Conservation (phyloP, 2,329 filamentous ascomycete genomes). For the Fusarium hainanense region DNA sequence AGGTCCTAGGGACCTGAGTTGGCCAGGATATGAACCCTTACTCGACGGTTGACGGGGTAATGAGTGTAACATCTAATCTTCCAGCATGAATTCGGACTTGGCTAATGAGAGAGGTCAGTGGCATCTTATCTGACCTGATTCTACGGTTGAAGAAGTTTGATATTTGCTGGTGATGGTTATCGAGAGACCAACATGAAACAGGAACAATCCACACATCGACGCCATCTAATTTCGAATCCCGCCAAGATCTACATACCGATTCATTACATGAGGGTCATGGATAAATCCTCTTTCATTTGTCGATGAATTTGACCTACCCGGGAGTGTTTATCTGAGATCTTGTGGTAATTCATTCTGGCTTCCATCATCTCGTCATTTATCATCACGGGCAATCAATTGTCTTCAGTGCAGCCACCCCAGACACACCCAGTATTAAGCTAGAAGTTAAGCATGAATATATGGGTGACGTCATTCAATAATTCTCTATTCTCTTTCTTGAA, state of each 20-base stretch:
- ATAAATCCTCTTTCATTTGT: neutral
- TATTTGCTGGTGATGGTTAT: neutral
- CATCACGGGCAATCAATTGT: neutral
- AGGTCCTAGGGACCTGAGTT: neutral
- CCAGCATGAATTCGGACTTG: neutral
- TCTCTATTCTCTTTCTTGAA: neutral
- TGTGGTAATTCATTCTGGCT: neutral
- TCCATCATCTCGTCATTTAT: neutral
- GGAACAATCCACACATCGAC: slow-evolving; percentile 24
- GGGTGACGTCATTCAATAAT: slow-evolving; percentile 9
- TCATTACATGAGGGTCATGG: slow-evolving; percentile 15
- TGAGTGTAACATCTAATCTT: neutral
- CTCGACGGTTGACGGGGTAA: slow-evolving; percentile 9
- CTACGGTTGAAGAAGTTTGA: neutral
- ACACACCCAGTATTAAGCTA: slow-evolving; percentile 15
- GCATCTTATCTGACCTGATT: neutral
- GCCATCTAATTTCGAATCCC: slow-evolving; percentile 36
- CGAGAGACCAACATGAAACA: slow-evolving; percentile 27
- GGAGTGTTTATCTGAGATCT: neutral
- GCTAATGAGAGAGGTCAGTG: neutral
- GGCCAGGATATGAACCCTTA: slow-evolving; percentile 18
- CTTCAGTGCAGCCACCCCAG: neutral
- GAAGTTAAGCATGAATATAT: slow-evolving; percentile 18
- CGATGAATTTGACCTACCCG: neutral
- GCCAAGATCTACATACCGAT: slow-evolving; percentile 22